These are phyloP conservation scores for Verticillium isaacii DNA, from an alignment of 2,329 filamentous ascomycete genomes.

Conservation along the genomic window DNA sequence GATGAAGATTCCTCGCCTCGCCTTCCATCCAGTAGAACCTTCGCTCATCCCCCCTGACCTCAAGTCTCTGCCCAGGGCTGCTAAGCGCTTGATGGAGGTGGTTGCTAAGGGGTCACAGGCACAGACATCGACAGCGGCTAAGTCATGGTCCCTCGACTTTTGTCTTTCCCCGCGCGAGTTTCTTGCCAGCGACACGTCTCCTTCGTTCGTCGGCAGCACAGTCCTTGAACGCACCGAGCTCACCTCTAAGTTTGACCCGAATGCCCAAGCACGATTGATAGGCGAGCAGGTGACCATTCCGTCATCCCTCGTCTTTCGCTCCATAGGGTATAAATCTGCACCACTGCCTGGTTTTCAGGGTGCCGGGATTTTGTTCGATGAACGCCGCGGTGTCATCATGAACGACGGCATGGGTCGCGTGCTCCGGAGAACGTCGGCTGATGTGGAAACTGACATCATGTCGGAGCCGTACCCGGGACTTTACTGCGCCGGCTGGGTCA, in stretches of 20 bases:
- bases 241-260: slow-evolving; percentile 47
- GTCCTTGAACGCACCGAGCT: slow-evolving; percentile 62
- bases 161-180: slow-evolving; percentile 75
- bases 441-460: slow-evolving; percentile 22
- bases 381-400: slow-evolving; percentile 66
- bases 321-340: slow-evolving; percentile 89
- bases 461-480: slow-evolving; percentile 58
- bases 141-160: slow-evolving; percentile 81
- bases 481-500: slow-evolving; percentile 96
- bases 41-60: slow-evolving; percentile 63
- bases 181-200: slow-evolving; percentile 37
- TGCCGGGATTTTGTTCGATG: slow-evolving; percentile 74
- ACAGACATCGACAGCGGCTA: slow-evolving; percentile 42
- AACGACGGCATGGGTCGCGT: slow-evolving; percentile 81
- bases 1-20: slow-evolving; percentile 67
- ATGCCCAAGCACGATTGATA: slow-evolving; percentile 42
- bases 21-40: slow-evolving; percentile 64
- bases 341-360: slow-evolving; percentile 69
- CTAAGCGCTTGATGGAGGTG: slow-evolving; percentile 74
- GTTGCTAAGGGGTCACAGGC: slow-evolving; percentile 68
- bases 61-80: slow-evolving; percentile 67
- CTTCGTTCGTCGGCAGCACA: slow-evolving; percentile 55
- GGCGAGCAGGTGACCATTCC: slow-evolving; percentile 49
- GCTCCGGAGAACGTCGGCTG: slow-evolving; percentile 23
- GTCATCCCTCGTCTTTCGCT: slow-evolving; percentile 76